Evolutionary conservation across 805 yeast species (phyloP).

Genomic region (Monosporozyma aquatica): DNA sequence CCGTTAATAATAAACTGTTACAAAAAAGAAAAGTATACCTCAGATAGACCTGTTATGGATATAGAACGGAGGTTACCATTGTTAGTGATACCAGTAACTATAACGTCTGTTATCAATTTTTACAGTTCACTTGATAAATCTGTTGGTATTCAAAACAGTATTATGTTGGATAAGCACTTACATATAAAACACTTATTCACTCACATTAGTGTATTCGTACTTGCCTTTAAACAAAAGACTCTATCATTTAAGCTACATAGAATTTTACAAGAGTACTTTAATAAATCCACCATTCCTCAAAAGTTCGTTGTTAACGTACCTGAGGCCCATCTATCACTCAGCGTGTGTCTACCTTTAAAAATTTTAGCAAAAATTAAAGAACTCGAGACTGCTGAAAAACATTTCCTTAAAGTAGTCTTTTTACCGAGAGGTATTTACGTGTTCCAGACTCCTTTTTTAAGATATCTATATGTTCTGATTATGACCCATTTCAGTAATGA

Average conservation of each 20-base stretch:
- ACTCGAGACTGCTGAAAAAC: conserved; percentile 9
- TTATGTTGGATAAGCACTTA: conserved; percentile 1
- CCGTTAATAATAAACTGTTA: conserved; percentile 62
- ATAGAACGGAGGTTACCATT: too few species aligned
- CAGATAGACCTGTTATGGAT: too few species aligned
- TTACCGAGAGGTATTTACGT: conserved; percentile 18
- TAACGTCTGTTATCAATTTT: conserved; percentile 36
- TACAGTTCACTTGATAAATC: conserved; percentile 67
- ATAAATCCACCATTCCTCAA: conserved; percentile 35
- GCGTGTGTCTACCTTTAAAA: conserved; percentile 15
- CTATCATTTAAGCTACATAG: conserved; percentile 58
- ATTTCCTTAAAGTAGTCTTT: conserved; percentile 10
- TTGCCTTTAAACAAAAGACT: conserved; percentile 44
- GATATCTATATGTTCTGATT: too few species aligned
- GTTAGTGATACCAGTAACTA: conserved; percentile 25
- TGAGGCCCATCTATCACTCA: conserved; percentile 19
- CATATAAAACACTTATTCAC: conserved; percentile 8
- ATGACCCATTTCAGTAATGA: too few species aligned
- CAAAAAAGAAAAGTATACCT: conserved; percentile 24
- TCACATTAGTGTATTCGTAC: conserved; percentile 35
- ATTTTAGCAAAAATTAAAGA: conserved; percentile 8
- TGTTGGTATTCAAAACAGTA: conserved; percentile 30
- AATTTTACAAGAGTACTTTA: conserved; percentile 43
- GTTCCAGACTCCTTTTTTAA: conserved; percentile 18
- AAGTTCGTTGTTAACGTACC: conserved; percentile 43